Base-by-base conservation (phyloP, 2,329 filamentous ascomycete genomes). In the Stylonectria norvegica region DNA sequence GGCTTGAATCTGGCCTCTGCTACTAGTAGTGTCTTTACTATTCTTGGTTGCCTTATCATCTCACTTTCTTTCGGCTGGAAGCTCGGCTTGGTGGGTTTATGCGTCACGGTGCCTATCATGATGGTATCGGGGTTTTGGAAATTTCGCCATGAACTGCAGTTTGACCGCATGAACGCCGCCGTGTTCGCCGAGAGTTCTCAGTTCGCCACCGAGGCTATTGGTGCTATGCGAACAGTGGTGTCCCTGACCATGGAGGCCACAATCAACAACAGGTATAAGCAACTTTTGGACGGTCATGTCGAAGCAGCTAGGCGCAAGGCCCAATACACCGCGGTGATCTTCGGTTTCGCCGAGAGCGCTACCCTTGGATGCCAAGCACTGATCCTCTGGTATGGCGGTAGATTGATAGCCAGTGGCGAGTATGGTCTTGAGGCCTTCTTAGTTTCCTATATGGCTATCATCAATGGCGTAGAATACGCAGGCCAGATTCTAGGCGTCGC, bases 121-220 rank as follows among this genome's bases (percentile, higher is more conserved):
- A 32, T 67, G 2, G 45, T 41, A 1, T 52, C 68, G 1, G 67
- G 67, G 0, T 48, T 38, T 59, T 65, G 57, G 53, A 59, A 57
- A 41, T 60, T 76, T 22, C 61, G 68, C 11, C 65, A 74, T 2
- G 75, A 78, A 50, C 56, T 71, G 9, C 67, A 76, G 35, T 79
- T 83, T 25, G 76, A 81, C 31, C 62, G 70, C 30, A 70, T 79
- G 63, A 82, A 79, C 31, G 68, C 75, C 2, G 67, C 66, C 2
- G 73, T 81, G 0, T 83, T 82, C 52, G 68, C 69, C 7, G 71
- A 77, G 27, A 82, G 77, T 47, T 79, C 79, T 0, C 72, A 81
- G 42, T 83, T 83, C 43, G 79, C 78, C 1, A 71, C 76, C 0
- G 81, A 85, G 50, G 74, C 79, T 2, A 76, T 84, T 4, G 70